Base-by-base conservation (phyloP, 257 asterid genomes). In the Petrea volubilis region DNA sequence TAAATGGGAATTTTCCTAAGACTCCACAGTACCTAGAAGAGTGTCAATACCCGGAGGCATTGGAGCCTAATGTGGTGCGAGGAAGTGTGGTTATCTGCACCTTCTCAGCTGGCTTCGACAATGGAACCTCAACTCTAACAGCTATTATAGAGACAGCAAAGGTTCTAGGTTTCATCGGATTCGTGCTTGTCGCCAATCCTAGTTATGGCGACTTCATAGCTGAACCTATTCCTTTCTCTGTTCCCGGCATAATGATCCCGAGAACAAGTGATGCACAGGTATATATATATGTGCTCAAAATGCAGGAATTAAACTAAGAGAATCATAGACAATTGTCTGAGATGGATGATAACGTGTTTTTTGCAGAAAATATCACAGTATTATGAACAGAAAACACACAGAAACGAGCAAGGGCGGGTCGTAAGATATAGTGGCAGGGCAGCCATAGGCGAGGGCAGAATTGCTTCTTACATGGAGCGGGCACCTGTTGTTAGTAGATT, bases 401-500 rank as follows among this genome's bases (percentile, higher is more conserved):
- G 96, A 84, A 88, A 89, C 36, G 41, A 67, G 7, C 25, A 65
- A 24, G 91, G 96, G 33, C 23, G 14, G 2, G 97, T 64, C 15
- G 61, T 74, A 41, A 73, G 78, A 63, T 91, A 70, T 40, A 57
- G 83, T 31, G 97, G 90, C 38, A 86, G 88, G 73, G 99, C 96
- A 78, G 82, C 87, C 50, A 88, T 91, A 73, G 83, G 89, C 5
- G 99, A 94, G 79, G 97, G 97, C 55, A 89, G 97, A 81, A 71
- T 56, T 10, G 92, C 99, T 71, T 68, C 88, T 60, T 89, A 82
- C 82, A 56, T 6, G 63, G 91, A 84, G 21, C 80, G 95, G 68
- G 95, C 97, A 4, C 99, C 97, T 0, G 69, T 86, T 0, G 89
- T 91, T 12, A 94, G 99, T 81, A 74, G 97, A 75, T 94, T 87